Evolutionary conservation across 202 grass and related monocot genomes (phyloP), one percentile per base, ranked within the genome.

Genomic region (Eragrostis tef): DNA sequence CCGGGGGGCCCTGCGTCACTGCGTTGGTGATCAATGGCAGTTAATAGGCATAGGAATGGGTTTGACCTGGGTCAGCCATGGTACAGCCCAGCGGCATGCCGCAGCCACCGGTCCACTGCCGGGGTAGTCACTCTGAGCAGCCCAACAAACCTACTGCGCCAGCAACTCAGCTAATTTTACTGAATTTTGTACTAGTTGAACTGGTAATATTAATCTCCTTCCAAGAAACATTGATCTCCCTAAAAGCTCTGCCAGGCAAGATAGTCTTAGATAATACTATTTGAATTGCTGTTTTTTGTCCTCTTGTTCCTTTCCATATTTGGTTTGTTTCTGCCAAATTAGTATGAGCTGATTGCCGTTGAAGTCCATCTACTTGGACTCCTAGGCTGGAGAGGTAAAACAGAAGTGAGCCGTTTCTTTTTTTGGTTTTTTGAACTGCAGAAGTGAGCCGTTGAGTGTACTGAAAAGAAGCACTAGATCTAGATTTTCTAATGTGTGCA

Each of bases 41-140:
- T 82, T 45, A 86, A 67, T 74, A 49, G 10, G 43, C 47, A 53
- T 43, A 78, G 68, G 73, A 83, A 61, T 19, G 2, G 9, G 87
- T 27, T 87, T 86, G 83, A 83, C 87, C 52, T 36, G 0, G 44
- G 87, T 86, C 78, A 86, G 76, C 21, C 11, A 21, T 29, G 70
- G 24, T n/a, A n/a, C n/a, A 42, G 71, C n/a, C n/a, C 39, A 56
- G n/a, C 11, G 34, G 74, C 56, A 27, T 21, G 77, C 20, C 21
- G 7, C 25, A 44, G 64, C 77, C 48, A 65, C 76, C 60, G 71
- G 34, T 15, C 26, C 25, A 31, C 60, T 31, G 60, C 34, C 34
- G 34, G 34, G 2, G 34, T 2, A 5, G 34, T 39, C 34, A 39
- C 34, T 39, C 34, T 39, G 34, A 39, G 34, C 34, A 39, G 34